Percentiles rank a stretch among this genome's conserved stretches.
phyloP scores from a whole-genome alignment of 768 basidiomycete species.

The Roridomyces roridus region DNA sequence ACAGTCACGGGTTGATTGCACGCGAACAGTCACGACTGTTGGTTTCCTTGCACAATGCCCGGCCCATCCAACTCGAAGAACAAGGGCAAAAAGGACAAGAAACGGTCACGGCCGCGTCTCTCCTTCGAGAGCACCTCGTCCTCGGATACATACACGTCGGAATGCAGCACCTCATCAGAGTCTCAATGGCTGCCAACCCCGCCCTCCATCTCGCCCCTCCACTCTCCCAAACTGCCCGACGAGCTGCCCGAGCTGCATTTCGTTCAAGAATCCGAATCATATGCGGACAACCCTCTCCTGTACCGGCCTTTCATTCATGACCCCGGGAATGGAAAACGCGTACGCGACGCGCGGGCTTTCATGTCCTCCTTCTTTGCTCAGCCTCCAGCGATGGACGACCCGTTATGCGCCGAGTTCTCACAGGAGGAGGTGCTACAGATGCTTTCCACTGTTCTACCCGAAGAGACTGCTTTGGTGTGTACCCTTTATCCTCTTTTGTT shows the following conservation, averaged over 20 bases:
- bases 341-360: slow-evolving; percentile 71
- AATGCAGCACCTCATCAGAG: slow-evolving; percentile 7
- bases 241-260: neutral
- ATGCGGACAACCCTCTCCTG: slow-evolving; percentile 26
- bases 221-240: neutral
- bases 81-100: slow-evolving; percentile 50
- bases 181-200: slow-evolving; percentile 5
- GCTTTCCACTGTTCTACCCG: slow-evolving; percentile 70
- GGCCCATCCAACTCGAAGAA: slow-evolving; percentile 63
- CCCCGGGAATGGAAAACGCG: slow-evolving; percentile 81
- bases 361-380: slow-evolving; percentile 72
- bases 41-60: slow-evolving; percentile 49
- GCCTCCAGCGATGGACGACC: slow-evolving; percentile 65
- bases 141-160: neutral
- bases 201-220: neutral
- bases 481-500: neutral
- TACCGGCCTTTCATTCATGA: slow-evolving; percentile 72
- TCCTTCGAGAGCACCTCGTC: slow-evolving; percentile 17
- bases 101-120: slow-evolving; percentile 26
- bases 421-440: slow-evolving; percentile 78
- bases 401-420: slow-evolving; percentile 78
- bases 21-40: no score
- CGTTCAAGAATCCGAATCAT: slow-evolving; percentile 19
- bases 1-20: no score
- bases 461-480: slow-evolving; percentile 74